Conservation (phyloP, 164 flowering plant species). For the Hamamelis virginiana region DNA sequence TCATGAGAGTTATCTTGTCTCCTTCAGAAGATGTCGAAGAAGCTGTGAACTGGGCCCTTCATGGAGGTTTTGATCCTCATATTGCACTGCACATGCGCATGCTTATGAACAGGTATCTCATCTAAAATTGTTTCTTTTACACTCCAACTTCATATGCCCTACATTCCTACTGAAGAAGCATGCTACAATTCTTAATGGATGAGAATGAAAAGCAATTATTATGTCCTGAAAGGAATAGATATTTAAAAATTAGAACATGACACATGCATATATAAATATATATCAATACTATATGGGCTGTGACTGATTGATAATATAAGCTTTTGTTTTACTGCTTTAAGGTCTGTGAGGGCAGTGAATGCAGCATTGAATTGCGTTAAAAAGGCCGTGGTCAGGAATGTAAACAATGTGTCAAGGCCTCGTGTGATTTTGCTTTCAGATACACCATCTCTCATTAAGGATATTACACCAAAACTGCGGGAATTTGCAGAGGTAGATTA, state of each 20-base stretch:
- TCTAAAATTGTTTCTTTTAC: too few relatives aligned
- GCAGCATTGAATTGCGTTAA: constrained; percentile 77
- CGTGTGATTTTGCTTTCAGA: constrained; percentile 78
- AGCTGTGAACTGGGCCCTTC: constrained; percentile 80
- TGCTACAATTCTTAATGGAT: too few relatives aligned
- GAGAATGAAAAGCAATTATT: too few relatives aligned
- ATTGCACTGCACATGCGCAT: constrained; percentile 90
- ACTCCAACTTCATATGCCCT: too few relatives aligned
- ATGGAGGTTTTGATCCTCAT: constrained; percentile 65
- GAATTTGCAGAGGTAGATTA: constrained; percentile 78
- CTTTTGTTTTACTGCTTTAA: constrained; percentile 23
- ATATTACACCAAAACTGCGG: constrained; percentile 41
- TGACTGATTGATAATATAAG: constrained; percentile 1
- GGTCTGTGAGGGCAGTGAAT: constrained; percentile 64
- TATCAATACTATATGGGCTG: neutral
- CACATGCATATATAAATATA: neutral
- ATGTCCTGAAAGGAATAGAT: too few relatives aligned
- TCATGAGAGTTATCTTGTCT: constrained; percentile 74
- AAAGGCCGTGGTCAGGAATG: constrained; percentile 38
- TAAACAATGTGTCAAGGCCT: constrained; percentile 38
- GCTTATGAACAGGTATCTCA: constrained; percentile 77
- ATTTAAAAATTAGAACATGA: too few relatives aligned
- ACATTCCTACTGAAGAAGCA: too few relatives aligned
- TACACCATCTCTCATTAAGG: constrained; percentile 66
- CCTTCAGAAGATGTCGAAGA: constrained; percentile 72